These are phyloP conservation scores for Podospora pseudoanserina DNA, from an alignment of 495 filamentous ascomycete genomes.

Conservation along the genomic window DNA sequence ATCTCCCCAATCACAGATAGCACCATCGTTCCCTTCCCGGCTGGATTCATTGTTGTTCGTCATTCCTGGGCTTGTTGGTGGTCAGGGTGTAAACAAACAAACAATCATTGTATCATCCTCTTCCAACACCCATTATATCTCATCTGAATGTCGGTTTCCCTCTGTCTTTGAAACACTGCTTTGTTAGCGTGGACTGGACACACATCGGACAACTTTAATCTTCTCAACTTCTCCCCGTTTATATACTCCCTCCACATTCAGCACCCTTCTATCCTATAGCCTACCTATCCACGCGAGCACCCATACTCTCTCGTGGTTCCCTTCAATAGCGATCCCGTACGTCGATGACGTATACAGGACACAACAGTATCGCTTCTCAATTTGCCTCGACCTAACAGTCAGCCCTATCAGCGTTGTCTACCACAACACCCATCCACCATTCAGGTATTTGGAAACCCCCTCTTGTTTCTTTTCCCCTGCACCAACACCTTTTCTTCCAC, in stretches of 20 bases:
- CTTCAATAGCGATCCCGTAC: background rate
- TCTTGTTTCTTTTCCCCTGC: background rate
- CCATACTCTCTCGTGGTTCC: background rate
- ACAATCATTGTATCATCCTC: background rate
- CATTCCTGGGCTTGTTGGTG: background rate
- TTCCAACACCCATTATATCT: background rate
- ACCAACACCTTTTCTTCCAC: background rate
- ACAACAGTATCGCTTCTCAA: background rate
- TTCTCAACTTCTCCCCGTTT: background rate
- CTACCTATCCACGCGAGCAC: background rate
- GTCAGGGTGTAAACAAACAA: background rate
- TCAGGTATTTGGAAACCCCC: background rate
- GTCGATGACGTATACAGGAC: background rate
- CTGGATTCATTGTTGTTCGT: background rate
- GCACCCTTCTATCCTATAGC: background rate
- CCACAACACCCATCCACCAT: background rate
- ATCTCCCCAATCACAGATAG: background rate
- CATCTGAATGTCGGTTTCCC: background rate
- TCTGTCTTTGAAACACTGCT: background rate
- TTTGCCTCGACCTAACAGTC: background rate
- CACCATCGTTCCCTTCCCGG: background rate
- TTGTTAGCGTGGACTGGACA: background rate
- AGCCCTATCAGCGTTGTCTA: background rate
- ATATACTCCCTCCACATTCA: background rate
- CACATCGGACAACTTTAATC: background rate